phyloP scores from a whole-genome alignment of 495 filamentous ascomycete species.

The Neurospora discreta region DNA sequence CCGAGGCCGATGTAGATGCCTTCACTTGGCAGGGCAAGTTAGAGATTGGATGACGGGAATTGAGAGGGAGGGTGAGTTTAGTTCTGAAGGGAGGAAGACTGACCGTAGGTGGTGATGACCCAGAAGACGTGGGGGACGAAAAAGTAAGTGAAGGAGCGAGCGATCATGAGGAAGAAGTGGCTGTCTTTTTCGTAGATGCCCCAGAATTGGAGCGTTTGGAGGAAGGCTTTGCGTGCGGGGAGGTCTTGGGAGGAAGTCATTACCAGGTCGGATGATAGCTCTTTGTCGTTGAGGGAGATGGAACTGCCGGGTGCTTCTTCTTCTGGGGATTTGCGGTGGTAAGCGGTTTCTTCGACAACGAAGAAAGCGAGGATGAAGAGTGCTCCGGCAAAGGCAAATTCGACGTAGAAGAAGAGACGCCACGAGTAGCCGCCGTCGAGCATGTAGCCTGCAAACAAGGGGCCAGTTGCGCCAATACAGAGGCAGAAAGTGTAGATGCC shows the following conservation, averaged over 20 bases:
- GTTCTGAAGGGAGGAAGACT: constrained; percentile 5
- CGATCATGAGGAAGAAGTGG: constrained; percentile 44
- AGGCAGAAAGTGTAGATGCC: constrained; percentile 53
- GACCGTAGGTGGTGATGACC: constrained; percentile 47
- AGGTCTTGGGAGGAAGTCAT: constrained; percentile 7
- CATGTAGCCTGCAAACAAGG: constrained; percentile 54
- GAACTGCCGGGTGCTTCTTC: background rate
- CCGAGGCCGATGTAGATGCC: constrained; percentile 48
- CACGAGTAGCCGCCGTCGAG: constrained; percentile 50
- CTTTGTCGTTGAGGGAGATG: constrained; percentile 3
- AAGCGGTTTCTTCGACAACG: constrained; percentile 51
- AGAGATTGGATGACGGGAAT: background rate
- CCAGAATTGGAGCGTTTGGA: constrained; percentile 39
- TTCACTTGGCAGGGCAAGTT: constrained; percentile 10
- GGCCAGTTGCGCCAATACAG: constrained; percentile 47
- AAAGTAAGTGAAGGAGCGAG: constrained; percentile 46
- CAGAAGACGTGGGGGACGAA: constrained; percentile 47
- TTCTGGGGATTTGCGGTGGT: constrained; percentile 29
- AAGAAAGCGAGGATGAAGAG: constrained; percentile 48
- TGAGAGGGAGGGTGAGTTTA: background rate
- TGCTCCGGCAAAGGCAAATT: constrained; percentile 44
- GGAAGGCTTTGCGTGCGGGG: constrained; percentile 34
- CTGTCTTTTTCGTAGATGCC: constrained; percentile 38
- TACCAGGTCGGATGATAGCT: constrained; percentile 10
- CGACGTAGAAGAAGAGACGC: constrained; percentile 56